Conservation (phyloP, 2,329 filamentous ascomycete genomes). For the Botrytis fabae region DNA sequence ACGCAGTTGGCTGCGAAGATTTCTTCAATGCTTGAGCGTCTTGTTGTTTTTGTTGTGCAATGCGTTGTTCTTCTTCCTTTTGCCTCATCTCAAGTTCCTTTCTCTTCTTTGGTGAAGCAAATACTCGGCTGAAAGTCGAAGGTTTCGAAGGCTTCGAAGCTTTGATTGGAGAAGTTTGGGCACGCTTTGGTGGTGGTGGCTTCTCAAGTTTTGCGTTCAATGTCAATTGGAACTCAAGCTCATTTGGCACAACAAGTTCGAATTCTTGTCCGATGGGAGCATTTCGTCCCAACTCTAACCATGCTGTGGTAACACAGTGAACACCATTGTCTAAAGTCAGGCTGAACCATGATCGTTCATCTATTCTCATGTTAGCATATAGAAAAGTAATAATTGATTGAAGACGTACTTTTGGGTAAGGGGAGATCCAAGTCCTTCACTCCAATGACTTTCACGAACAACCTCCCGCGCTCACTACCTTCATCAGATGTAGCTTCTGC, state of each 20-base stretch:
- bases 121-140: constrained; percentile 87
- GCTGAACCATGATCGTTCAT: constrained; percentile 90
- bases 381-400: not conserved
- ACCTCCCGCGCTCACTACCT: constrained; percentile 82
- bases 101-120: constrained; percentile 93
- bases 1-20: constrained; percentile 68
- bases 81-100: constrained; percentile 88
- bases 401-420: constrained; percentile 73
- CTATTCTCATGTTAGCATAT: constrained; percentile 48
- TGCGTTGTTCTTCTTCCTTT: constrained; percentile 78
- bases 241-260: constrained; percentile 93
- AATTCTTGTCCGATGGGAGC: constrained; percentile 98
- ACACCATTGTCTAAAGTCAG: constrained; percentile 97
- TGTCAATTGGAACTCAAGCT: constrained; percentile 98
- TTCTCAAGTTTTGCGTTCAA: constrained; percentile 93
- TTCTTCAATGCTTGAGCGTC: constrained; percentile 65
- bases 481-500: constrained; percentile 59
- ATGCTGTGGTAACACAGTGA: constrained; percentile 95
- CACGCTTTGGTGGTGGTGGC: constrained; percentile 58
- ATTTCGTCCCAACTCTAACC: constrained; percentile 87
- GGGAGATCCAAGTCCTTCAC: constrained; percentile 95
- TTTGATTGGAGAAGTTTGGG: constrained; percentile 62
- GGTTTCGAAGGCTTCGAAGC: constrained; percentile 67
- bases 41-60: constrained; percentile 59
- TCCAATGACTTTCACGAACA: constrained; percentile 98